These are phyloP conservation scores for Pulicaria dysenterica DNA, from an alignment of 129 eudicot genomes.

Conservation along the genomic window DNA sequence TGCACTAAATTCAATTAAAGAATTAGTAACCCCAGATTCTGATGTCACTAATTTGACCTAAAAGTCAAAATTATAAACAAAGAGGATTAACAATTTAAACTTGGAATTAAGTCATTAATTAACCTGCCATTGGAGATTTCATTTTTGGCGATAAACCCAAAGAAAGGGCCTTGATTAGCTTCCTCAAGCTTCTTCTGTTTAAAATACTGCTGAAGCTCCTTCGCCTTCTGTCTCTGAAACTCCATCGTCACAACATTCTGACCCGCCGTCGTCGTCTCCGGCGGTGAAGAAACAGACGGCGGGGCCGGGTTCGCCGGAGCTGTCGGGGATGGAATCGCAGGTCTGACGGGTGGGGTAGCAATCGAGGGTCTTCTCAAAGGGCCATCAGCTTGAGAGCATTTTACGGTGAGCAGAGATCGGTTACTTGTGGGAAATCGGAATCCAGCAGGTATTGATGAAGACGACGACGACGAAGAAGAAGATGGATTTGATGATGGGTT, in stretches of 20 bases:
- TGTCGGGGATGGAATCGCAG: slow-evolving; percentile 33
- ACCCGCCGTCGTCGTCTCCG: slow-evolving; percentile 35
- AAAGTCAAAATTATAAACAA: not conserved
- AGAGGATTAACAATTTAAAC: too few relatives aligned
- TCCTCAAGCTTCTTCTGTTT: slow-evolving; percentile 82
- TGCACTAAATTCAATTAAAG: too few relatives aligned
- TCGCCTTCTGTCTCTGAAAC: slow-evolving; percentile 95
- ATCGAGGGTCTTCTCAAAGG: slow-evolving; percentile 82
- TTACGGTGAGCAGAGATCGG: slow-evolving; percentile 37
- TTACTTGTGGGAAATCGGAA: slow-evolving; percentile 42
- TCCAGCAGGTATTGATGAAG: slow-evolving; percentile 34
- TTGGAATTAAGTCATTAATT: too few relatives aligned
- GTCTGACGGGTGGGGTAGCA: slow-evolving; percentile 63
- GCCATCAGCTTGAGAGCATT: slow-evolving; percentile 82
- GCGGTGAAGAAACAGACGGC: slow-evolving; percentile 34
- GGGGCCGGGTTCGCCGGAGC: slow-evolving; percentile 26
- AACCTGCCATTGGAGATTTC: slow-evolving; percentile 97
- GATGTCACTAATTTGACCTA: too few relatives aligned
- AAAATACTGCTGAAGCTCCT: slow-evolving; percentile 89
- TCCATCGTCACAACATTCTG: slow-evolving; percentile 75
- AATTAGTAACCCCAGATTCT: too few relatives aligned
- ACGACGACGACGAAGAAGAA: slow-evolving; percentile 15
- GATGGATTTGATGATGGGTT: slow-evolving; percentile 34
- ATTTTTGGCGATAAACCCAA: slow-evolving; percentile 82
- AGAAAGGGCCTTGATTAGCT: slow-evolving; percentile 77